Evolutionary conservation across 192 early-diverging fungal genomes (phyloP), one percentile per base, ranked within the genome.

Genomic region (Paraglomus occultum): DNA sequence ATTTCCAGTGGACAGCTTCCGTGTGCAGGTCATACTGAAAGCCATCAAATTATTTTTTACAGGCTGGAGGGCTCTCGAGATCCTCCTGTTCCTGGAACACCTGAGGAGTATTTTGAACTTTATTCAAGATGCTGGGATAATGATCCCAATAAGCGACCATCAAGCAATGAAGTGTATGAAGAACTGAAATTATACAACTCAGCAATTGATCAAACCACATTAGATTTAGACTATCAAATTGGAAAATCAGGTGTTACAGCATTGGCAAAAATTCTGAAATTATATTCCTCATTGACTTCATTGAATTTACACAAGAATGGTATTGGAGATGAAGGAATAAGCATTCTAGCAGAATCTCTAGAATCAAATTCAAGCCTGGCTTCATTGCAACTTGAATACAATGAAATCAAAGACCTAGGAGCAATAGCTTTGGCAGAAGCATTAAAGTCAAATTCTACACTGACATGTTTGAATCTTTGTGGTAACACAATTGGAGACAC

Each of bases 31-130:
- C 31, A 31, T 31, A 31, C 31, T 31, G 31, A 31, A 31, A 31
- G 31, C 31, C 31, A 31, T 15, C 71, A 76, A 14, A 18, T 76
- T 31, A 72, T 68, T 31, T 54, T 76, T 15, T 66, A 71, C 15
- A 76, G 72, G 51, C 67, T 76, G 75, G 73, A 78, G 22, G 73
- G 77, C 38, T 70, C 70, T 60, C 77, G 77, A 5, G 77, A 78
- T 47, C 6, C 70, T 1, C 20, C 73, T 11, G 70, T 78, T 10
- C 72, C 73, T 1, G 77, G 71, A 1, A 78, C 77, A 0, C 77
- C 77, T 17, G 53, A 31, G 23, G 70, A 62, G 48, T 78, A 74
- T 55, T 70, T 44, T 64, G 67, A 31, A 5, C 54, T 78, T 11
- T 74, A 74, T 23, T 69, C 74, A 54, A 52, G 60, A 39, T 78